Conservation (phyloP, 2,329 filamentous ascomycete species). For the Dactylellina parvicollis region DNA sequence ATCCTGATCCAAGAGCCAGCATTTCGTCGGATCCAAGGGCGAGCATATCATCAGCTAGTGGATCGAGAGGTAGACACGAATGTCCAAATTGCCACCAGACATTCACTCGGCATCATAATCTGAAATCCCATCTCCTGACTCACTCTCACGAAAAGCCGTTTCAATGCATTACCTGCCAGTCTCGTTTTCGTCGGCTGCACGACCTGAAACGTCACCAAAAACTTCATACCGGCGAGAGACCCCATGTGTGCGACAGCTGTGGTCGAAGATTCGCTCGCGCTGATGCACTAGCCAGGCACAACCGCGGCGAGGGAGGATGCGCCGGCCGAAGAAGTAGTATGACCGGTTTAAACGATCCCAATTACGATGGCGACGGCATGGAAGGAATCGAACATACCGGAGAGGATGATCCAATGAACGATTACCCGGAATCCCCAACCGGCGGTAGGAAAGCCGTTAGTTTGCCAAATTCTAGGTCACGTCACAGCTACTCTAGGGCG, state of each 20-base stretch:
- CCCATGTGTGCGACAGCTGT: constrained; percentile 93
- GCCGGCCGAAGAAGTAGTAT: constrained; percentile 88
- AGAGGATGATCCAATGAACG: constrained; percentile 64
- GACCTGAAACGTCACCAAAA: constrained; percentile 97
- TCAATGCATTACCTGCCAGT: constrained; percentile 84
- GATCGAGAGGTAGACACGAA: constrained; percentile 75
- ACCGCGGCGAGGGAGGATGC: constrained; percentile 93
- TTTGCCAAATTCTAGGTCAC: constrained; percentile 43
- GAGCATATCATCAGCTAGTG: constrained; percentile 50
- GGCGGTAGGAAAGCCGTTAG: constrained; percentile 46
- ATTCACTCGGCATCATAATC: constrained; percentile 95
- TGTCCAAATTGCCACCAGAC: constrained; percentile 96
- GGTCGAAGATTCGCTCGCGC: constrained; percentile 93
- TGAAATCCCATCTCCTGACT: constrained; percentile 95
- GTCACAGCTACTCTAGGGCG: constrained; percentile 45
- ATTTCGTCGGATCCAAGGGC: constrained; percentile 48
- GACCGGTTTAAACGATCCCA: constrained; percentile 81
- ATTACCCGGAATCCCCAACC: constrained; percentile 48
- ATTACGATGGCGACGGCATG: constrained; percentile 71
- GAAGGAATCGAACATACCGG: constrained; percentile 60
- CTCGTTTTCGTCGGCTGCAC: constrained; percentile 89
- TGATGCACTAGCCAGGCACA: constrained; percentile 92
- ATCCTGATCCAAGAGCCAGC: constrained; percentile 42
- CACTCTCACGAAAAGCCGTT: constrained; percentile 99
- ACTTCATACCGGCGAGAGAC: constrained; percentile 93